Evolutionary conservation across 2,329 filamentous ascomycete species (phyloP).

Genomic region (Colletotrichum shisoi): DNA sequence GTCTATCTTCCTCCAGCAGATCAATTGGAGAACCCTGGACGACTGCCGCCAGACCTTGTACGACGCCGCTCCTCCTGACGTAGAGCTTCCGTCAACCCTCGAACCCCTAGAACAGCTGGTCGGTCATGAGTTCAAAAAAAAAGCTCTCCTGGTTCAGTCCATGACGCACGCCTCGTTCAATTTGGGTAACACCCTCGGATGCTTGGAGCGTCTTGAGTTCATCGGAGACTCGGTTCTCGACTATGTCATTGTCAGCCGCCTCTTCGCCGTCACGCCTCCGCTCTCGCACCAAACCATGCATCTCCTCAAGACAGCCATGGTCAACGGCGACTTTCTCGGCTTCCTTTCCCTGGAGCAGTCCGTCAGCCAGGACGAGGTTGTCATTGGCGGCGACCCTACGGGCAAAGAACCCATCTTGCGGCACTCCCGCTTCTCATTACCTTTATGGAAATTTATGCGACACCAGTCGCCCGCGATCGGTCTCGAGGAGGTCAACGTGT

Average conservation of each 20-base stretch:
- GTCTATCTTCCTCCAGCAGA: slow-evolving; percentile 69
- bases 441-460: slow-evolving; percentile 76
- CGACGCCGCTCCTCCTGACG: slow-evolving; percentile 48
- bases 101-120: slow-evolving; percentile 69
- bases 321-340: slow-evolving; percentile 81
- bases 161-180: slow-evolving; percentile 76
- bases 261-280: slow-evolving; percentile 59
- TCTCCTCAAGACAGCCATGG: slow-evolving; percentile 74
- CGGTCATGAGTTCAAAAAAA: slow-evolving; percentile 75
- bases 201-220: slow-evolving; percentile 81
- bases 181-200: slow-evolving; percentile 56
- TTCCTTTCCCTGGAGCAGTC: slow-evolving; percentile 73
- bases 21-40: slow-evolving; percentile 61
- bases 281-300: slow-evolving; percentile 72
- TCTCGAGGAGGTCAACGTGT: slow-evolving; percentile 54
- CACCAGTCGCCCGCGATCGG: slow-evolving; percentile 61
- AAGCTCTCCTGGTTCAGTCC: slow-evolving; percentile 76
- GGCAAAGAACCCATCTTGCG: slow-evolving; percentile 40
- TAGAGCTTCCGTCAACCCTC: slow-evolving; percentile 53
- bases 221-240: slow-evolving; percentile 88
- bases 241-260: slow-evolving; percentile 70
- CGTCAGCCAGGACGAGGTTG: slow-evolving; percentile 41
- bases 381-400: slow-evolving; percentile 38
- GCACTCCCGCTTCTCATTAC: slow-evolving; percentile 43
- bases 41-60: slow-evolving; percentile 56